Conservation (phyloP, 2,329 filamentous ascomycete species). For the Beauveria asiatica region DNA sequence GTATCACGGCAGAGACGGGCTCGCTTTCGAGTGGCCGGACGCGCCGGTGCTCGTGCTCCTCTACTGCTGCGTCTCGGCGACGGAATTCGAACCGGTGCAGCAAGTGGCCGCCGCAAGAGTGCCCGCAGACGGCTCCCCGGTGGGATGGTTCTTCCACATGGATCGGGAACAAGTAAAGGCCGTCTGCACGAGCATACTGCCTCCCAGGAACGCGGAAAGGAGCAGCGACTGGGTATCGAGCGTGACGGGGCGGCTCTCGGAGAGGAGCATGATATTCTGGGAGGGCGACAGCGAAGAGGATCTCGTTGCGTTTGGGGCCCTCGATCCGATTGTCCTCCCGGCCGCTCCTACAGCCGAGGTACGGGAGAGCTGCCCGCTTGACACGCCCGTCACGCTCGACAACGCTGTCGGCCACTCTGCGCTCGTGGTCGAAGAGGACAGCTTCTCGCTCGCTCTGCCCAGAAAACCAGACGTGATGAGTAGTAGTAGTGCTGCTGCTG, state of each 20-base stretch:
- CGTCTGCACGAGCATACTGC: not conserved
- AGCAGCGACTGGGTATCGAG: not conserved
- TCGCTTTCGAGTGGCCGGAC: not conserved
- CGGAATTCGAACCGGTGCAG: not conserved
- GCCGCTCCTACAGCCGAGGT: too few species aligned
- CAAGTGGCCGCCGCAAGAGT: not conserved
- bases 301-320: not conserved
- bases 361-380: too few species aligned
- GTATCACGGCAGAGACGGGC: not conserved
- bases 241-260: not conserved
- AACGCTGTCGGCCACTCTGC: too few species aligned
- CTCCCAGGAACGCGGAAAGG: not conserved
- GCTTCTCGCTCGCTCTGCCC: too few species aligned
- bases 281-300: constrained; percentile 2
- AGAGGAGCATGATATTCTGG: not conserved
- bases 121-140: not conserved
- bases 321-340: not conserved
- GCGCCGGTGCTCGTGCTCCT: not conserved
- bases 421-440: too few species aligned
- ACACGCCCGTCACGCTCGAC: too few species aligned
- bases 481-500: too few species aligned
- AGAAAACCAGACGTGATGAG: too few species aligned
- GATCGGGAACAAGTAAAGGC: not conserved
- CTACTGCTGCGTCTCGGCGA: not conserved
- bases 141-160: constrained; percentile 2